Evolutionary conservation across 495 filamentous ascomycete species (phyloP).

Genomic region (Annulohypoxylon stygium): DNA sequence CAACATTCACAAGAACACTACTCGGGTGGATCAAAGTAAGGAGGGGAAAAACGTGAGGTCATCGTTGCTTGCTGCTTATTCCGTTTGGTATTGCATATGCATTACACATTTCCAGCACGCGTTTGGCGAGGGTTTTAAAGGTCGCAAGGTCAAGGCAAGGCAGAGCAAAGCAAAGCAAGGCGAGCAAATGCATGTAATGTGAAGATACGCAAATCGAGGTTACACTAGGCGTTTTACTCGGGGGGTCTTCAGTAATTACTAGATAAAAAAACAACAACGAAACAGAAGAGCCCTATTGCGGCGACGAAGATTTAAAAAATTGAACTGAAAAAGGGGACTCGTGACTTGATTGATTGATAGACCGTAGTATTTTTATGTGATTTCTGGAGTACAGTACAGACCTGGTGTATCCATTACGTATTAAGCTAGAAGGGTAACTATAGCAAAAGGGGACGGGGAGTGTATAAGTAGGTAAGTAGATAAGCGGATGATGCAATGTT

Average conservation of each 20-base stretch:
- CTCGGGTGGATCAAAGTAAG: neutral
- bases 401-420: neutral
- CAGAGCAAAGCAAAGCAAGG: constrained; percentile 2
- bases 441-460: neutral
- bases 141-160: neutral
- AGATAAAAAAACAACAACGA: neutral
- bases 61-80: neutral
- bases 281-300: neutral
- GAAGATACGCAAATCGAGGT: constrained; percentile 11
- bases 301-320: neutral
- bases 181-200: neutral
- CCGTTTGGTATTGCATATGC: neutral
- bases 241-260: neutral
- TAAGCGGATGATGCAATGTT: neutral
- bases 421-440: neutral
- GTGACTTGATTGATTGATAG: neutral
- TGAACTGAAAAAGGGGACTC: neutral
- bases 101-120: neutral
- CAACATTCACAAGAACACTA: too few relatives aligned
- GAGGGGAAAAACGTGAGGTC: neutral
- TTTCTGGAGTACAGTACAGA: too few relatives aligned
- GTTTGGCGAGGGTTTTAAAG: constrained; percentile 6
- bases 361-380: neutral
- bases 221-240: constrained; percentile 15
- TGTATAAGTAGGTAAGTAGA: neutral